Evolutionary conservation across 331 rosid species (phyloP).

Genomic region (Dryas integrifolia): DNA sequence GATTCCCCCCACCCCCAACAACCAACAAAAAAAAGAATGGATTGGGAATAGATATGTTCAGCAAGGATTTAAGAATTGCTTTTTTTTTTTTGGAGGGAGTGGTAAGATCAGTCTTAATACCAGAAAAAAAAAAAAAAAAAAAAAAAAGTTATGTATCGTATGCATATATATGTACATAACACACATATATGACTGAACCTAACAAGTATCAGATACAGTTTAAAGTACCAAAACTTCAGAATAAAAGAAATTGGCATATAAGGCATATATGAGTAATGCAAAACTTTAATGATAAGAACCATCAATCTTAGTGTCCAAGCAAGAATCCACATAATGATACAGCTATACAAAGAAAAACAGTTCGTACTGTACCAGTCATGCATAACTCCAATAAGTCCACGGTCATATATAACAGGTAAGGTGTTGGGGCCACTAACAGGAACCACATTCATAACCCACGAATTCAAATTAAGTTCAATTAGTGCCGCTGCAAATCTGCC

Average conservation of each 20-base stretch:
- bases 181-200: no score
- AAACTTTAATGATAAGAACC: neutral
- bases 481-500: constrained; percentile 89
- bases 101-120: no score
- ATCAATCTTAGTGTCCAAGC: neutral
- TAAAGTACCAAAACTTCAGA: no score
- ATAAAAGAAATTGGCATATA: neutral
- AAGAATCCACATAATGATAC: neutral
- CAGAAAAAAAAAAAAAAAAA: no score
- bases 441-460: constrained; percentile 97
- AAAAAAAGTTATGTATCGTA: no score
- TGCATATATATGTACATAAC: no score
- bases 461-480: constrained; percentile 49
- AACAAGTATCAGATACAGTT: no score
- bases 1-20: no score
- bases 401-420: constrained; percentile 90
- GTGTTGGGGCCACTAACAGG: constrained; percentile 88
- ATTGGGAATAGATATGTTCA: no score
- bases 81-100: no score
- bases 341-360: constrained; percentile 6
- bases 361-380: constrained; percentile 74
- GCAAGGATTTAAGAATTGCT: no score
- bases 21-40: no score
- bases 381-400: constrained; percentile 84
- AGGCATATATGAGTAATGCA: neutral